A percentile compares a stretch with the other conserved stretches of the same genome.
These are phyloP conservation scores for Penicillium dipodomyicola DNA, from an alignment of 495 filamentous ascomycete species.

Conservation along the genomic window DNA sequence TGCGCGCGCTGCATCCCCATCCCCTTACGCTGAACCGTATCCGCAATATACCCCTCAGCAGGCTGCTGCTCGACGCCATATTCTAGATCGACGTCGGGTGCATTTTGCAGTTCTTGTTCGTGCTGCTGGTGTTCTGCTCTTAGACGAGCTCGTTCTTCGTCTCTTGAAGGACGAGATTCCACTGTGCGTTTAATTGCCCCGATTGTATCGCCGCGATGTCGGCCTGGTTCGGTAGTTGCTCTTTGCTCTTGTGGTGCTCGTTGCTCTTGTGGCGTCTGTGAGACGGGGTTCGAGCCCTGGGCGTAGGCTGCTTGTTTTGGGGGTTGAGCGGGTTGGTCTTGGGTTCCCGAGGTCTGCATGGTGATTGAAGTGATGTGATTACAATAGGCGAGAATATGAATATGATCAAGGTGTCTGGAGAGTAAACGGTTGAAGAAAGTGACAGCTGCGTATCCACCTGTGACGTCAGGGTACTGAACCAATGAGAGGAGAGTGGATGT, in stretches of 20 bases:
- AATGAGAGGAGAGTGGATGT: background rate
- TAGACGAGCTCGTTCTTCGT: conserved; percentile 29
- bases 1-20: conserved; percentile 38
- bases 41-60: conserved; percentile 54
- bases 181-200: conserved; percentile 42
- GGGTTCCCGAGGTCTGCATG: conserved; percentile 19
- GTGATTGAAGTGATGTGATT: background rate
- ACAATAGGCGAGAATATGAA: too few relatives aligned
- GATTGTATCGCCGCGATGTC: conserved; percentile 32
- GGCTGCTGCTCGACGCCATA: conserved; percentile 56
- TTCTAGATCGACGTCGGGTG: conserved; percentile 40
- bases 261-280: conserved; percentile 49
- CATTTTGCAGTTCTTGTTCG: conserved; percentile 17
- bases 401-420: background rate
- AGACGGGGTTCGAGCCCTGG: conserved; percentile 48
- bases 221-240: conserved; percentile 22
- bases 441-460: background rate
- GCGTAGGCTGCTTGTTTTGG: conserved; percentile 51
- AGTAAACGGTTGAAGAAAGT: conserved; percentile 1
- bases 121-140: conserved; percentile 17
- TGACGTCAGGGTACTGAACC: conserved; percentile 24
- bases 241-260: conserved; percentile 14
- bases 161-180: conserved; percentile 38
- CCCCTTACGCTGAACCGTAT: conserved; percentile 42
- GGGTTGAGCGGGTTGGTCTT: conserved; percentile 43